Evolutionary conservation across 768 basidiomycete genomes (phyloP).

Genomic region (Suillus americanus): DNA sequence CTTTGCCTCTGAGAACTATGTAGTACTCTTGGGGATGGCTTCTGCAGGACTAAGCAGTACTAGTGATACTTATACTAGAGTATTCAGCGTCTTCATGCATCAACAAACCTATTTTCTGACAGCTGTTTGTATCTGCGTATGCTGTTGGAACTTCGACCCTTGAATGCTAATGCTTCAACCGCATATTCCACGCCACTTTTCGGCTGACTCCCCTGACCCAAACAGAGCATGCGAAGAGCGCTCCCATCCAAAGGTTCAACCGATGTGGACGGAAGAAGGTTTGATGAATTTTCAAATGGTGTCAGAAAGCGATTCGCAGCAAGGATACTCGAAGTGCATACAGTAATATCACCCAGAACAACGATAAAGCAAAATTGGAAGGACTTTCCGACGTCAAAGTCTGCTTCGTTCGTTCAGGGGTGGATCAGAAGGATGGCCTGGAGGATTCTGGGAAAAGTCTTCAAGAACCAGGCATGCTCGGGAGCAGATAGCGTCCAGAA

Average conservation of each 20-base stretch:
- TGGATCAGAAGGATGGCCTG: background rate
- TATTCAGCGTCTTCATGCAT: background rate
- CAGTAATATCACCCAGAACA: background rate
- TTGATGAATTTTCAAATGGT: background rate
- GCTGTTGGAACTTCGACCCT: background rate
- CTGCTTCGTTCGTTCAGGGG: background rate
- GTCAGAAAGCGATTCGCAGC: background rate
- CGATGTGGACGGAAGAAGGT: background rate
- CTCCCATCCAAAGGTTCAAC: background rate
- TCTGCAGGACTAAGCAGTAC: background rate
- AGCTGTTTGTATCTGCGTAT: background rate
- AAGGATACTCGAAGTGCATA: background rate
- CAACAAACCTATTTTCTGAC: background rate
- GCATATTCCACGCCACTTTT: background rate
- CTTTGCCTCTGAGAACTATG: too few species aligned
- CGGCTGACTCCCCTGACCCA: background rate
- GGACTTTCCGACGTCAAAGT: background rate
- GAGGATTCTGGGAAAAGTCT: background rate
- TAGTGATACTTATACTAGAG: background rate
- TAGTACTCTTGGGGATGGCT: too few species aligned
- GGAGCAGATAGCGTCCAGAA: background rate
- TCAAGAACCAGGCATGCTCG: background rate
- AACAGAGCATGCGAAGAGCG: background rate
- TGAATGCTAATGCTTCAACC: background rate
- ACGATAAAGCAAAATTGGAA: background rate